Evolutionary conservation across 306 rosid genomes (phyloP).

Genomic region (Rosa lucieae): DNA sequence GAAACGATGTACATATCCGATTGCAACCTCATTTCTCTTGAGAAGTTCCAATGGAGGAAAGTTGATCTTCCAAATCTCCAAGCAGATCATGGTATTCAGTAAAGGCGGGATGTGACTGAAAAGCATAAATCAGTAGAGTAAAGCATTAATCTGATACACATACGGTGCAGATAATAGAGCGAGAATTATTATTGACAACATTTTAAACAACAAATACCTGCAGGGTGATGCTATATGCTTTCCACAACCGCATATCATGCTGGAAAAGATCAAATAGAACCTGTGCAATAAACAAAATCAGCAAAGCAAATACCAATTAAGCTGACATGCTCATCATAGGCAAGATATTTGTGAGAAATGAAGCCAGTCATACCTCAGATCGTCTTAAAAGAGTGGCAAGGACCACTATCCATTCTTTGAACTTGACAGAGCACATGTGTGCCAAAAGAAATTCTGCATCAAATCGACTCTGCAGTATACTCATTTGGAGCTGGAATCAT

Average conservation of each 20-base stretch:
- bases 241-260: constrained; percentile 79
- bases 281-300: constrained; percentile 33
- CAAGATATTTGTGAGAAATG: constrained; percentile 17
- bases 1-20: constrained; percentile 20
- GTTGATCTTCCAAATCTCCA: constrained; percentile 70
- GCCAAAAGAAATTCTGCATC: constrained; percentile 97
- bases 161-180: constrained; percentile 10
- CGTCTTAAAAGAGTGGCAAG: constrained; percentile 90
- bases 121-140: constrained; percentile 21
- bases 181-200: neutral
- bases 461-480: constrained; percentile 81
- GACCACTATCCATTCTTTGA: constrained; percentile 98
- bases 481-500: constrained; percentile 84
- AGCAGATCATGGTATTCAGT: constrained; percentile 73
- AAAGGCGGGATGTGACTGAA: constrained; percentile 60
- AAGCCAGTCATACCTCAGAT: constrained; percentile 63
- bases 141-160: neutral
- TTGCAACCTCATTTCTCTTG: constrained; percentile 37
- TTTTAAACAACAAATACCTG: constrained; percentile 51
- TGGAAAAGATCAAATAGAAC: constrained; percentile 86
- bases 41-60: constrained; percentile 47
- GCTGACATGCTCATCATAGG: constrained; percentile 17
- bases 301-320: neutral
- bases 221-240: constrained; percentile 72
- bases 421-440: constrained; percentile 94